Evolutionary conservation across 139 green algal species (phyloP), one percentile per base, ranked within the genome.

Genomic region (Desmodesmus armatus): DNA sequence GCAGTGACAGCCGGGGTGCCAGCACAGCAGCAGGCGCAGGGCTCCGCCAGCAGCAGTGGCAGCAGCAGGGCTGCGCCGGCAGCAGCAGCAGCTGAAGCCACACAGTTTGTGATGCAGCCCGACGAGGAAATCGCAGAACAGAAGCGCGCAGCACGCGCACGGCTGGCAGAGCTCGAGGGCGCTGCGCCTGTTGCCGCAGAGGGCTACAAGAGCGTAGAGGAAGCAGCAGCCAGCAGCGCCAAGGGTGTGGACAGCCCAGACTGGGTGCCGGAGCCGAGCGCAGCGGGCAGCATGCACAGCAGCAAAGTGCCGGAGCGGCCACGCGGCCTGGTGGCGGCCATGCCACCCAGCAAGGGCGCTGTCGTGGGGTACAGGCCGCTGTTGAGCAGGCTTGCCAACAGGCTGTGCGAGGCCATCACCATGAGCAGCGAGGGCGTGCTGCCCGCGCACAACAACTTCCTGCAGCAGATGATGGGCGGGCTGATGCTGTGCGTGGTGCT

Each of bases 91-190:
- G 76, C 74, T 40, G 23, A 5, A 21, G 17, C 43, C 39, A 25
- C 53, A 39, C 47, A 49, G 15, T 67, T 81, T 7, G 17, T 3
- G 33, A 51, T 81, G 49, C 33, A 82, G 37, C 23, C n/a, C 5
- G 76, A 82, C 37, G 35, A 41, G 1, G 53, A 72, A 3, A 72
- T 82, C 19, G 76, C 76, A 60, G 55, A 53, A 4, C 76, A 82
- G 55, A 82, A 82, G 76, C 76, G 19, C 2, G 55, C 76, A 53
- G 76, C 76, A 55, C 76, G 55, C 25, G 55, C 37, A 4, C 39
- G 37, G 25, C 37, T 82, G 23, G 76, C 55, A 40, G 55, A 82
- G 76, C 55, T 82, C 6, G 25, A 82, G 37, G 55, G 35, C 13
- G 37, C 11, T 19, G 76, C 47, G 40, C 37, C 49, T 19, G 72